Conservation (phyloP, 1,139 yeast species). For the Debaryomyces sp. region DNA sequence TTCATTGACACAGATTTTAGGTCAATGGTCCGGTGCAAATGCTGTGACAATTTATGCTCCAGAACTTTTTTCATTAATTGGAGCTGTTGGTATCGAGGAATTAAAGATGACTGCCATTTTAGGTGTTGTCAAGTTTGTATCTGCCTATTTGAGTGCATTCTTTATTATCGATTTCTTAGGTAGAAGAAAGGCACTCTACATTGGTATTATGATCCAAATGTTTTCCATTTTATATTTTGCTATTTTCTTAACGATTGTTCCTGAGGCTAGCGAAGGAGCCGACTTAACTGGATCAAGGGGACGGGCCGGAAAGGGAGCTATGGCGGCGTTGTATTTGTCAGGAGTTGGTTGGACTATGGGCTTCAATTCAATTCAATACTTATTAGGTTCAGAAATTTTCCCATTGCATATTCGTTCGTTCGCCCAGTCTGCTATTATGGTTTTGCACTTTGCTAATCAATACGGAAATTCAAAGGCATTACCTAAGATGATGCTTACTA, state of each 20-base stretch:
- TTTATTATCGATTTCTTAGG: slow-evolving; percentile 52
- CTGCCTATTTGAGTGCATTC: slow-evolving; percentile 50
- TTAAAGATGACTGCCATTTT: slow-evolving; percentile 51
- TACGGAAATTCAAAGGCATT: slow-evolving; percentile 62
- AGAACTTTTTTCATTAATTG: slow-evolving; percentile 55
- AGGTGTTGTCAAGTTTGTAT: slow-evolving; percentile 49
- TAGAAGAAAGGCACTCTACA: slow-evolving; percentile 42
- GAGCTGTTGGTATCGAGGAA: slow-evolving; percentile 37
- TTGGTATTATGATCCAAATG: slow-evolving; percentile 41
- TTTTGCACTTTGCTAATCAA: slow-evolving; percentile 60
- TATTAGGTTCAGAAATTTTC: slow-evolving; percentile 60
- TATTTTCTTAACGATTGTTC: slow-evolving; percentile 49
- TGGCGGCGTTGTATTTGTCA: slow-evolving; percentile 53
- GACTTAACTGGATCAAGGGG: slow-evolving; percentile 31
- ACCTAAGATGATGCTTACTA: slow-evolving; percentile 51
- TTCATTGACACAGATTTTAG: slow-evolving; percentile 50
- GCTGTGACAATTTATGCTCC: slow-evolving; percentile 62
- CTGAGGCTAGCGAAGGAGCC: slow-evolving; percentile 38
- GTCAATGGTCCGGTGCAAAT: slow-evolving; percentile 68
- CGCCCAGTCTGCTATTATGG: slow-evolving; percentile 59
- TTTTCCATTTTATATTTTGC: slow-evolving; percentile 43
- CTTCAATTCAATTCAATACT: slow-evolving; percentile 60
- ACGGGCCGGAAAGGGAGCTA: slow-evolving; percentile 51
- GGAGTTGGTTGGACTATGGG: slow-evolving; percentile 69
- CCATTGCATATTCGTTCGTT: slow-evolving; percentile 57